A percentile compares a stretch with the other conserved stretches of the same genome.
These are phyloP conservation scores for Kwoniella mangroviensis DNA, from an alignment of 768 basidiomycete species.

Conservation along the genomic window DNA sequence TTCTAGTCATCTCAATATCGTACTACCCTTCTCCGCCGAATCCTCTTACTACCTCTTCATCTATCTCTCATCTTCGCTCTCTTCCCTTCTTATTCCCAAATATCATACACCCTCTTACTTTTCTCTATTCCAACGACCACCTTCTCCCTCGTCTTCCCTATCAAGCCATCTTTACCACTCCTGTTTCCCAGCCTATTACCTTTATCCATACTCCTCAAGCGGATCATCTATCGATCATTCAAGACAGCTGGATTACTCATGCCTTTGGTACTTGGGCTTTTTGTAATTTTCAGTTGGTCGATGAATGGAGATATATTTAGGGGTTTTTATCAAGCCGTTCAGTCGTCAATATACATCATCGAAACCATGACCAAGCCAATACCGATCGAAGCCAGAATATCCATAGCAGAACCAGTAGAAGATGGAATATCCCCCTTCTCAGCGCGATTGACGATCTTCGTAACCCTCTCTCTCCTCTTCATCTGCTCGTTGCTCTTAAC, in stretches of 20 bases:
- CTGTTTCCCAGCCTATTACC: conserved; percentile 27
- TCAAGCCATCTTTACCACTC: conserved; percentile 30
- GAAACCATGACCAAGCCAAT: neutral
- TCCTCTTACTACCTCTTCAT: conserved; percentile 23
- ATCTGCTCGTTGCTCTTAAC: conserved; percentile 33
- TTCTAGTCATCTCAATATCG: conserved; percentile 10
- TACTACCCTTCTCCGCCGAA: conserved; percentile 1
- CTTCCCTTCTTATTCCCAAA: neutral
- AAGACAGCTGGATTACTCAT: conserved; percentile 27
- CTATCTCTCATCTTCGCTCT: conserved; percentile 19
- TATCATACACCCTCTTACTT: conserved; percentile 24
- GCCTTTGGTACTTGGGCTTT: conserved; percentile 32
- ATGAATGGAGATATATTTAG: conserved; percentile 49
- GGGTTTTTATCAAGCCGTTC: conserved; percentile 23
- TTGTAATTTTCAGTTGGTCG: conserved; percentile 32
- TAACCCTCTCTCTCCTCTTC: conserved; percentile 26
- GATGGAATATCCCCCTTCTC: conserved; percentile 38
- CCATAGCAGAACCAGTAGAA: conserved; percentile 27
- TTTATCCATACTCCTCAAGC: conserved; percentile 26
- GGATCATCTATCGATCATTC: conserved; percentile 15
- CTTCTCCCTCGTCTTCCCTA: conserved; percentile 31
- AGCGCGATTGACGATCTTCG: conserved; percentile 36
- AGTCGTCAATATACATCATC: neutral
- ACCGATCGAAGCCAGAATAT: neutral
- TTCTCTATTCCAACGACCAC: conserved; percentile 40